Base-by-base conservation (phyloP, 2,329 filamentous ascomycete genomes). In the Colletotrichum tamarilloi region DNA sequence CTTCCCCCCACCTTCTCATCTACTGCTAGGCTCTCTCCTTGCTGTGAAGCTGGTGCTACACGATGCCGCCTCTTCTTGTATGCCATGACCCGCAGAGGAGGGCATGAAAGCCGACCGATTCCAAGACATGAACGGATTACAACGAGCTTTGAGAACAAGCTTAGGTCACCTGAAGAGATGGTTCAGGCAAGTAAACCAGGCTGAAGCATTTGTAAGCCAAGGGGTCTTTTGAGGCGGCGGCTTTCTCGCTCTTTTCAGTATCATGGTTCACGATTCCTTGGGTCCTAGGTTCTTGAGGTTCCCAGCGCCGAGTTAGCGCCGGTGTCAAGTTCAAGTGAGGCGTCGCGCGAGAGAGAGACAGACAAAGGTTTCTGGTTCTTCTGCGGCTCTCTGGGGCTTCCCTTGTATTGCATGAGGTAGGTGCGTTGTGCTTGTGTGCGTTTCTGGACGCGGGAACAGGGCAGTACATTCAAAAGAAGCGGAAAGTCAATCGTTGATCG, bases 71-170 rank as follows among this genome's bases (percentile, higher is more conserved):
- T 42, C 56, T 19, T 38, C 24, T n/a, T 32, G 49, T 49, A 42
- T 62, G 58, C 52, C 42, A 19, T 38, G 56, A 53, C 30, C 69
- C 65, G 69, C 38, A 16, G 38, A 35, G 38, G 38, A 16, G 6
- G 16, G 16, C 42, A 49, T 53, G n/a, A 63, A 63, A 59, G 56
- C 65, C 59, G 55, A 60, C 59, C 59, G 66, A 73, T 65, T 56
- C 42, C 24, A 56, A 59, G 52, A 72, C 52, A 63, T 63, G 26
- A 14, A 53, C 28, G n/a, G 52, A 35, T n/a, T 1, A 19, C 5
- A 42, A 42, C 38, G 16, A 49, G 42, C 6, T n/a, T 9, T n/a
- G 19, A n/a, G 19, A n/a, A 9, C 24, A n/a, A 19, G 28, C 3
- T 16, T 26, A 38, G n/a, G 24, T n/a, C 5, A 32, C 32, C 32